Percentiles rank a stretch among this genome's conserved stretches.
Conservation (phyloP, 768 basidiomycete genomes). For the Tricholoma saponaceum region DNA sequence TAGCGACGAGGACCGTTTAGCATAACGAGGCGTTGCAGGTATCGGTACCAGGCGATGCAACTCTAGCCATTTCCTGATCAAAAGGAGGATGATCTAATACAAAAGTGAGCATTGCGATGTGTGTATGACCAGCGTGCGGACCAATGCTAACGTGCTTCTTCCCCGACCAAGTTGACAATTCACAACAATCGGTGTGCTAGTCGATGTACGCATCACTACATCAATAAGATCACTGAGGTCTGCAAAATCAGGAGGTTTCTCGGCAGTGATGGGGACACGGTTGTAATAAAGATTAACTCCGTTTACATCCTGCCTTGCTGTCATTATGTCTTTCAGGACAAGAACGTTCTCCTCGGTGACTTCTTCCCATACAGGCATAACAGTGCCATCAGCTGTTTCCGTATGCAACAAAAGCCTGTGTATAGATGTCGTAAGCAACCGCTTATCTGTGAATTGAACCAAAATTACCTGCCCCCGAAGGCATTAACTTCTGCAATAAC, state of each 20-base stretch:
- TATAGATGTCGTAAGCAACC: background rate
- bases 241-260: conserved; percentile 71
- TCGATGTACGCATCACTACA: conserved; percentile 65
- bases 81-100: conserved; percentile 66
- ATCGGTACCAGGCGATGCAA: conserved; percentile 31
- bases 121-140: conserved; percentile 18
- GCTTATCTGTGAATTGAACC: background rate
- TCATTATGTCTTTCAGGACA: conserved; percentile 89
- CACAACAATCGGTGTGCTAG: conserved; percentile 78
- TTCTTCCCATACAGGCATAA: conserved; percentile 95
- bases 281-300: conserved; percentile 71
- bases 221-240: conserved; percentile 78
- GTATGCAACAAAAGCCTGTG: conserved; percentile 81
- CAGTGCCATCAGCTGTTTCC: conserved; percentile 81
- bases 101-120: background rate
- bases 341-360: conserved; percentile 67
- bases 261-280: conserved; percentile 92
- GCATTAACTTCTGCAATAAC: conserved; percentile 76
- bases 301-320: conserved; percentile 37
- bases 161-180: conserved; percentile 96
- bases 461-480: conserved; percentile 73
- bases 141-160: conserved; percentile 87
- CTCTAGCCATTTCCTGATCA: conserved; percentile 83
- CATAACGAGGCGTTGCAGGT: conserved; percentile 32
- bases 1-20: conserved; percentile 41